Percentiles rank a stretch among this genome's conserved stretches.
Evolutionary conservation across 2,329 filamentous ascomycete genomes (phyloP).

Genomic region (Alternaria novae-zelandiae): DNA sequence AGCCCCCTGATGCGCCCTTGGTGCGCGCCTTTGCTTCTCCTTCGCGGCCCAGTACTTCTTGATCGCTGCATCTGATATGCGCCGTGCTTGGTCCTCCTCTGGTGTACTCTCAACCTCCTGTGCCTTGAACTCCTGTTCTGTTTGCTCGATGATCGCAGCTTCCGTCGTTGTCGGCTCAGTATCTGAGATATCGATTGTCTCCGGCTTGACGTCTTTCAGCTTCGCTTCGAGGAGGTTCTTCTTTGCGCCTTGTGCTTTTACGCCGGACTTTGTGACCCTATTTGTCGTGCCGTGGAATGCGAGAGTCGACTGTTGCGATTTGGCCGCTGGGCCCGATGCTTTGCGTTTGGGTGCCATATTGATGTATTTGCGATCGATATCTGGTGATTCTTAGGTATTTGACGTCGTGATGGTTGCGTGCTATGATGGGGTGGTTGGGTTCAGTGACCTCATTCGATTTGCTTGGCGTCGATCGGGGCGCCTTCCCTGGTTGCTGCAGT

Average conservation of each 20-base stretch:
- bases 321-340: constrained; percentile 51
- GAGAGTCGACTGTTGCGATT: constrained; percentile 66
- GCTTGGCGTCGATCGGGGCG: constrained; percentile 26
- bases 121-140: constrained; percentile 40
- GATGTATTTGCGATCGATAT: constrained; percentile 5
- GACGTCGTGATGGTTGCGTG: constrained; percentile 9
- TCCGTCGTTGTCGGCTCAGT: constrained; percentile 48
- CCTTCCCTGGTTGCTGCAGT: constrained; percentile 29
- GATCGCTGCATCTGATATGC: constrained; percentile 72
- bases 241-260: constrained; percentile 47
- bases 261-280: constrained; percentile 64
- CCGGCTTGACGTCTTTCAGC: constrained; percentile 35
- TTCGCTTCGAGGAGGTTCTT: constrained; percentile 48
- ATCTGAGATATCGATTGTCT: constrained; percentile 27
- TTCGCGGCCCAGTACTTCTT: constrained; percentile 77
- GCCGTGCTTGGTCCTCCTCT: constrained; percentile 65
- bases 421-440: constrained; percentile 16
- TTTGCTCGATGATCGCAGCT: constrained; percentile 49
- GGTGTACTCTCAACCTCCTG: constrained; percentile 30
- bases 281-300: constrained; percentile 64
- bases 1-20: constrained; percentile 77
- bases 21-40: constrained; percentile 71
- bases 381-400: not conserved
- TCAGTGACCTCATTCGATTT: constrained; percentile 35
- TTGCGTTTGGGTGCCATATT: constrained; percentile 56